Evolutionary conservation across 768 basidiomycete genomes (phyloP).

Genomic region (Suillus spraguei): DNA sequence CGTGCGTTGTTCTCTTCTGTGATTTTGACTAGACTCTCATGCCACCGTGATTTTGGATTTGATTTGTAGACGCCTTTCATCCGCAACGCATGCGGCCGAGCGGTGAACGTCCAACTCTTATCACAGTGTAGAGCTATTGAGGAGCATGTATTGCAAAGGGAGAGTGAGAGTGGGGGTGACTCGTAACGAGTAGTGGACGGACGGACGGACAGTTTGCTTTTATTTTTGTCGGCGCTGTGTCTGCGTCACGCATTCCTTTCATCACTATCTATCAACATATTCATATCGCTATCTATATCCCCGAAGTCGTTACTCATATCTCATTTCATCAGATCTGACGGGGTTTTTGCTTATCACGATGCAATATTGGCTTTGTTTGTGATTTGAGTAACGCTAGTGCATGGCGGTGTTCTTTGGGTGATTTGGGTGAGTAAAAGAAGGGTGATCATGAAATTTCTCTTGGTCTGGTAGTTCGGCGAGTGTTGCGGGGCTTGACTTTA

Average conservation of each 20-base stretch:
- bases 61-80: conserved; percentile 58
- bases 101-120: conserved; percentile 67
- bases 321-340: conserved; percentile 1
- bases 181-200: neutral
- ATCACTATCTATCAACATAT: conserved; percentile 6
- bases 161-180: conserved; percentile 7
- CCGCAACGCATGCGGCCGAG: conserved; percentile 66
- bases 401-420: neutral
- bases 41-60: neutral
- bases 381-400: neutral
- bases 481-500: too few relatives aligned
- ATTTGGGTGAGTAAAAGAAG: neutral
- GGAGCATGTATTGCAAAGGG: conserved; percentile 34
- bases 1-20: conserved; percentile 40
- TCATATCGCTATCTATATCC: conserved; percentile 8
- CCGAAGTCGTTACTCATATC: neutral
- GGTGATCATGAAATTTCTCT: neutral
- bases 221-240: neutral
- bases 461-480: too few relatives aligned
- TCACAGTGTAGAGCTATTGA: conserved; percentile 71
- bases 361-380: neutral
- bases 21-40: neutral
- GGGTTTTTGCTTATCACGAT: neutral
- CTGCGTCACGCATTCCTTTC: neutral
- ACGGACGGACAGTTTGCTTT: neutral